Evolutionary conservation across 1,284 basidiomycete genomes (phyloP).

Genomic region (Pisolithus thermaeus): DNA sequence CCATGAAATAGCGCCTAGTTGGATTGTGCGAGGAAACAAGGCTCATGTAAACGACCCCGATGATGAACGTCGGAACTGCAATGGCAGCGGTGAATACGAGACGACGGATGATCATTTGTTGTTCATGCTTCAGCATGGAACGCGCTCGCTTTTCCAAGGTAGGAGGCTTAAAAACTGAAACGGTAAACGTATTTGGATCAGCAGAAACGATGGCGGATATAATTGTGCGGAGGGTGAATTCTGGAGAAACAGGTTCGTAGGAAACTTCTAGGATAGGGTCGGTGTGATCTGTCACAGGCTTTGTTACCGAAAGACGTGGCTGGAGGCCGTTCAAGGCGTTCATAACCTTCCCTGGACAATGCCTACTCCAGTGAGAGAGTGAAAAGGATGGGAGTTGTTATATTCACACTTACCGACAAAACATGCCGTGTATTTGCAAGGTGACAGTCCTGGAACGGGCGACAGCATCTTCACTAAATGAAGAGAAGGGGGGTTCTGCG

Average conservation of each 20-base stretch:
- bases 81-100: slow-evolving; percentile 55
- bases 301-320: slow-evolving; percentile 34
- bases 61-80: slow-evolving; percentile 74
- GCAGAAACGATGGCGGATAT: slow-evolving; percentile 38
- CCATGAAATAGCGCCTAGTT: slow-evolving; percentile 49
- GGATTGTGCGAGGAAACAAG: slow-evolving; percentile 47
- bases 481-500: slow-evolving; percentile 23
- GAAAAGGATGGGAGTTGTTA: not conserved
- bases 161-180: slow-evolving; percentile 44
- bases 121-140: slow-evolving; percentile 55
- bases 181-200: slow-evolving; percentile 40
- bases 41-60: slow-evolving; percentile 75
- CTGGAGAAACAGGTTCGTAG: slow-evolving; percentile 54
- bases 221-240: slow-evolving; percentile 61
- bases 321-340: slow-evolving; percentile 36
- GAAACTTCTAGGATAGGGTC: slow-evolving; percentile 48
- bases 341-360: slow-evolving; percentile 52
- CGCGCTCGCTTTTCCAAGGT: slow-evolving; percentile 57
- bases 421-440: slow-evolving; percentile 64
- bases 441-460: slow-evolving; percentile 43
- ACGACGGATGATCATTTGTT: slow-evolving; percentile 45
- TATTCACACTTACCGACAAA: slow-evolving; percentile 47
- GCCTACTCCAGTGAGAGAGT: slow-evolving; percentile 28
- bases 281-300: slow-evolving; percentile 36
- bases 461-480: slow-evolving; percentile 2